Percentiles rank a stretch among this genome's conserved stretches.
These are phyloP conservation scores for Nigrospora sphaerica DNA, from an alignment of 2,329 filamentous ascomycete species.

Conservation along the genomic window DNA sequence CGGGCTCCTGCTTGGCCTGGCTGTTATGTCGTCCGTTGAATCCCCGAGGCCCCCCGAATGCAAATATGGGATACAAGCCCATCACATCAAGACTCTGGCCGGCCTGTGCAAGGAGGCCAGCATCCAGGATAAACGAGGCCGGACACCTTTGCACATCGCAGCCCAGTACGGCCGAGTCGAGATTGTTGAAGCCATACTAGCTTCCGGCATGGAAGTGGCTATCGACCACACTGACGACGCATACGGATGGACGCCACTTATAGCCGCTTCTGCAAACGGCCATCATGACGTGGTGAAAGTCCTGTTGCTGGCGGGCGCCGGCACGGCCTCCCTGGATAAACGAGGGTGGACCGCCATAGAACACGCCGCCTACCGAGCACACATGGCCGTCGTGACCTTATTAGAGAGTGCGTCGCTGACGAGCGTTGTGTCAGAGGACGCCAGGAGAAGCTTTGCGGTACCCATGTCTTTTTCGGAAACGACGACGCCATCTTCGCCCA, in stretches of 20 bases:
- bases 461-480: too few species aligned
- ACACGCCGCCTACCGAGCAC: constrained; percentile 5
- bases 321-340: not conserved
- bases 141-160: constrained; percentile 2
- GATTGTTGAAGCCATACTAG: not conserved
- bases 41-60: too few species aligned
- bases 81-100: not conserved
- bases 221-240: not conserved
- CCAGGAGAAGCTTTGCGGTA: too few species aligned
- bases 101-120: constrained; percentile 1
- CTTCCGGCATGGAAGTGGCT: not conserved
- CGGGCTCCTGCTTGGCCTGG: not conserved
- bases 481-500: too few species aligned
- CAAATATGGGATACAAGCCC: not conserved
- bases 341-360: constrained; percentile 7
- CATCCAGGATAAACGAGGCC: not conserved
- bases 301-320: constrained; percentile 2
- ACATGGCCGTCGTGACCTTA: constrained; percentile 3
- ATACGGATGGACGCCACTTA: constrained; percentile 4
- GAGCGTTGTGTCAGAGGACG: not conserved
- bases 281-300: constrained; percentile 2
- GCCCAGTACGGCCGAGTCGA: not conserved
- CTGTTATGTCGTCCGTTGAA: not conserved
- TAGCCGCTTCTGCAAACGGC: constrained; percentile 3
- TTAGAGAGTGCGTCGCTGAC: not conserved